Evolutionary conservation across 768 basidiomycete genomes (phyloP).

Genomic region (Hygrocybe punicea): DNA sequence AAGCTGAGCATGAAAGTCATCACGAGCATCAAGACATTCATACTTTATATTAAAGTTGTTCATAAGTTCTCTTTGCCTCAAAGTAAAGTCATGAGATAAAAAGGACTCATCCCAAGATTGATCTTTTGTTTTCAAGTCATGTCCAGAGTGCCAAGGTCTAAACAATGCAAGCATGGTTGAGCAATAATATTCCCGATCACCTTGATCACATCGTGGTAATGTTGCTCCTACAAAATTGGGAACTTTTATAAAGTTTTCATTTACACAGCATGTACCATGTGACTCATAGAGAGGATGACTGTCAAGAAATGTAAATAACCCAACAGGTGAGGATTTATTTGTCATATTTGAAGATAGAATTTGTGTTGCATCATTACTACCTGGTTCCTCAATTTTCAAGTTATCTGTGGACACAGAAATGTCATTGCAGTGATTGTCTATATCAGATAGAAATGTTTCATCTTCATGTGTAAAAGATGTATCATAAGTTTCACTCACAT

Average conservation of each 20-base stretch:
- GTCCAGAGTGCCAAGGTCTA: conserved; percentile 29
- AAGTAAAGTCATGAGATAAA: conserved; percentile 12
- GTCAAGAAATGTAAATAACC: conserved; percentile 16
- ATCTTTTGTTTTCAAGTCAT: conserved; percentile 19
- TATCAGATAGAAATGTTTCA: conserved; percentile 19
- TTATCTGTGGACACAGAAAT: too few species aligned
- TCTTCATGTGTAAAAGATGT: not conserved
- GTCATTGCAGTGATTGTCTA: too few species aligned
- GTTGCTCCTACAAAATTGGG: conserved; percentile 31
- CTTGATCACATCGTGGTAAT: conserved; percentile 30
- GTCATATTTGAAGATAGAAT: too few species aligned
- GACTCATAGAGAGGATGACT: conserved; percentile 1
- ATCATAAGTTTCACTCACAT: not conserved
- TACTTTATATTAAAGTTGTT: conserved; percentile 31
- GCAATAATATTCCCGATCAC: conserved; percentile 31
- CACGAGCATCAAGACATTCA: conserved; percentile 34
- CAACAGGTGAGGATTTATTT: conserved; percentile 30
- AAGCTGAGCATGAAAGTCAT: not conserved
- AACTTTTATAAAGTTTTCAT: conserved; percentile 7
- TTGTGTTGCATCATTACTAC: too few species aligned
- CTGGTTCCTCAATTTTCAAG: too few species aligned
- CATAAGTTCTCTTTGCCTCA: conserved; percentile 18
- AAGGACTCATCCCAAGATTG: conserved; percentile 28
- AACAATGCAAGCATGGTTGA: conserved; percentile 30
- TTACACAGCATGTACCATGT: not conserved